Evolutionary conservation across 306 rosid species (phyloP).

Genomic region (Pterocarpus macrocarpus): DNA sequence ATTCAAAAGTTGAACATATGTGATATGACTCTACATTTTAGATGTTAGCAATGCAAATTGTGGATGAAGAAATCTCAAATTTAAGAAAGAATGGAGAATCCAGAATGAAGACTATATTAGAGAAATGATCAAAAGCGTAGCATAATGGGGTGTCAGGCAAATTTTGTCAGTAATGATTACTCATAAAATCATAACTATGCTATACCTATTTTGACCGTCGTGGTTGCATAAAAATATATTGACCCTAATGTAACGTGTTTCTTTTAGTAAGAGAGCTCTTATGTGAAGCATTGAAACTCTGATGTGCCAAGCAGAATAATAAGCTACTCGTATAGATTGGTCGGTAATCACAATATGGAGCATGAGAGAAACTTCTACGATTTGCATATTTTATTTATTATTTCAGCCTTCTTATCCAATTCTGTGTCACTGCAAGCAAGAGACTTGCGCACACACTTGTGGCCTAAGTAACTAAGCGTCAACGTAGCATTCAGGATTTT

Average conservation of each 20-base stretch:
- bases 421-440: constrained; percentile 17
- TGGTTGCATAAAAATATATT: background rate
- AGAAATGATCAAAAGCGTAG: background rate
- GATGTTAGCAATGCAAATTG: no score
- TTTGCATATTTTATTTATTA: constrained; percentile 12
- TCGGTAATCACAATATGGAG: no score
- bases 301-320: background rate
- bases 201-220: background rate
- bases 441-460: constrained; percentile 7
- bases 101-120: no score
- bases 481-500: background rate
- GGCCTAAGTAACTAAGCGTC: background rate
- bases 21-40: background rate
- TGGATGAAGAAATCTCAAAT: no score
- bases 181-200: background rate
- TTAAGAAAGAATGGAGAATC: no score
- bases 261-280: background rate
- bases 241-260: background rate
- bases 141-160: background rate
- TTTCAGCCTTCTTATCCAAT: constrained; percentile 17
- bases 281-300: background rate
- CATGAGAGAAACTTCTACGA: background rate
- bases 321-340: no score
- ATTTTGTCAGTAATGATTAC: background rate
- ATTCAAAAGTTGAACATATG: background rate